Conservation (phyloP, 148 eudicot species). For the Rhododendron mucronatum region DNA sequence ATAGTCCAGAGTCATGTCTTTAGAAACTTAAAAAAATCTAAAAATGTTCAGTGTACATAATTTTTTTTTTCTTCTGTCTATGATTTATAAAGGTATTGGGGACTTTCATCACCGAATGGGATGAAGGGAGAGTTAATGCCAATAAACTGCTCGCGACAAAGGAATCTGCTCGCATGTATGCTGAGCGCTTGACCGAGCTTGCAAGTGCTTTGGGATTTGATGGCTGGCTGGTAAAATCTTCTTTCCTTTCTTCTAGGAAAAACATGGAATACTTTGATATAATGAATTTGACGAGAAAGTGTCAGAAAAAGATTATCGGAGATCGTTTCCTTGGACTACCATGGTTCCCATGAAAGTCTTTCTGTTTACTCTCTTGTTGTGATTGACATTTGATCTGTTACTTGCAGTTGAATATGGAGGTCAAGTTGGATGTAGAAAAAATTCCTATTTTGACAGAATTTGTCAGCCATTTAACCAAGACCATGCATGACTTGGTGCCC, state of each 20-base stretch:
- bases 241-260: constrained; percentile 6
- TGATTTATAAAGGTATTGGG: constrained; percentile 62
- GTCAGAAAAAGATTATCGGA: neutral
- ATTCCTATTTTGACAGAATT: constrained; percentile 69
- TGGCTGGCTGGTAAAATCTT: constrained; percentile 86
- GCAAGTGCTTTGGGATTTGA: constrained; percentile 86
- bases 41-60: constrained; percentile 8
- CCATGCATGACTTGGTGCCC: constrained; percentile 73
- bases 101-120: constrained; percentile 91
- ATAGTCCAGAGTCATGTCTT: neutral
- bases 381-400: constrained; percentile 8
- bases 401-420: constrained; percentile 87
- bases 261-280: neutral
- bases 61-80: neutral
- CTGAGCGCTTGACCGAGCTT: constrained; percentile 79
- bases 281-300: neutral
- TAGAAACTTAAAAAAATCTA: neutral
- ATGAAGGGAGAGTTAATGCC: constrained; percentile 58
- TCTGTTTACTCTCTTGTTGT: neutral
- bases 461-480: constrained; percentile 67
- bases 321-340: neutral
- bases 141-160: constrained; percentile 47
- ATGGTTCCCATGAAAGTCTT: neutral
- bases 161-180: constrained; percentile 73
- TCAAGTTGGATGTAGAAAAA: constrained; percentile 40